A percentile compares a stretch with the other conserved stretches of the same genome.
Conservation (phyloP, 352 stramenopile genomes). For the Pythium graminicola region DNA sequence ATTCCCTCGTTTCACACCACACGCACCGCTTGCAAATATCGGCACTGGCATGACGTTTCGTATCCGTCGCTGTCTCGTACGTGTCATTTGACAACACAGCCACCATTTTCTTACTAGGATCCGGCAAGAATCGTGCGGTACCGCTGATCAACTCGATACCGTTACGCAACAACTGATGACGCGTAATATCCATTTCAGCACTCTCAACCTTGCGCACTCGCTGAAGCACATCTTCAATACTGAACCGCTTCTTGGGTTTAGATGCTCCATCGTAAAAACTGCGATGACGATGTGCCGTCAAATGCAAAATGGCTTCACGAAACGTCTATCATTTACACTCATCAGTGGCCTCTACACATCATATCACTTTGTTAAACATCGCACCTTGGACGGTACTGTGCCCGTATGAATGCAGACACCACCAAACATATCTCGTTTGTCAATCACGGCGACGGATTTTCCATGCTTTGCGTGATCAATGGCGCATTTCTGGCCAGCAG, state of each 20-base stretch:
- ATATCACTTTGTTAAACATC: neutral
- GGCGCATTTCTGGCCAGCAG: constrained; percentile 85
- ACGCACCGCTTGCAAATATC: constrained; percentile 80
- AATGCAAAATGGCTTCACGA: constrained; percentile 82
- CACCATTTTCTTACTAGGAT: constrained; percentile 64
- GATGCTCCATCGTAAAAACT: constrained; percentile 82
- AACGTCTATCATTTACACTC: constrained; percentile 87
- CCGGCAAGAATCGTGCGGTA: constrained; percentile 68
- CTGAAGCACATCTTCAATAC: constrained; percentile 78
- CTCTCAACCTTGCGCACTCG: constrained; percentile 76
- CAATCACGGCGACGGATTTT: constrained; percentile 77
- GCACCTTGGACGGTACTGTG: constrained; percentile 80
- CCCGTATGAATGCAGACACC: constrained; percentile 88
- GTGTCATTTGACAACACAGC: constrained; percentile 80
- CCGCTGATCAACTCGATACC: constrained; percentile 73
- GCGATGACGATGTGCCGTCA: constrained; percentile 84
- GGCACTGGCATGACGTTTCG: constrained; percentile 58
- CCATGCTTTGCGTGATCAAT: constrained; percentile 86
- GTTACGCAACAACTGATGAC: constrained; percentile 77
- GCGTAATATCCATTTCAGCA: constrained; percentile 81
- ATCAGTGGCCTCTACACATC: no score
- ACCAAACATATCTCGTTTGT: constrained; percentile 86
- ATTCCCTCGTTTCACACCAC: neutral
- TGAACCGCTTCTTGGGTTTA: constrained; percentile 59
- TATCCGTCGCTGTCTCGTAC: constrained; percentile 72